Evolutionary conservation across 441 rosid species (phyloP), one percentile per base, ranked within the genome.

Genomic region (Pelargonium australe): DNA sequence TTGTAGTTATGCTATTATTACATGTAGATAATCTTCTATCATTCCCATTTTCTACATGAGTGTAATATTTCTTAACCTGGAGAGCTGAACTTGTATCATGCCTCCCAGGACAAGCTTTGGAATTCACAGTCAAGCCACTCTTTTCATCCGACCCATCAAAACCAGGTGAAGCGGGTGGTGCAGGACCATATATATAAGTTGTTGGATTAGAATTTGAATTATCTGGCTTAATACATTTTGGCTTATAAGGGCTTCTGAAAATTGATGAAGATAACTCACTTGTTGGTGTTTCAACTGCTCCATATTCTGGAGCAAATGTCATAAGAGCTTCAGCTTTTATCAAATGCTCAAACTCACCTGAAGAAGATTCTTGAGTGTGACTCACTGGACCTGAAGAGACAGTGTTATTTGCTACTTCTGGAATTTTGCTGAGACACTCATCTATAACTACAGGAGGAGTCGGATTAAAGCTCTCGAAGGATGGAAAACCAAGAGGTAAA

Each of bases 241-340:
- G 99, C 68, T 81, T 79, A 82, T 96, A 96, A 67, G 99, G 97
- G 72, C 82, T 90, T 82, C 80, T 89, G 82, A 91, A 86, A 81
- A 86, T 78, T 37, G 92, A 82, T 5, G 86, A 85, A 57, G 89
- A 85, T 67, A 82, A 40, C 76, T 89, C 97, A 73, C 89, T 85
- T 64, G 81, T 51, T 63, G 88, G 84, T 73, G 95, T 79, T 85
- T 93, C 97, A 69, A 96, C 97, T 19, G 98, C 98, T 68, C 97
- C 98, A 86, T 91, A 96, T 80, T 96, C 99, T 10, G 89, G 87
- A 76, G 99, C 97, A 85, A 91, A 93, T 14, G 97, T 88, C 97
- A 96, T 85, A 80, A 88, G 76, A 67, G 99, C 99, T 85, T 96
- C 99, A 41, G 95, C 97, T 86, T 89, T 96, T 71, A 93, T 78